A percentile compares a stretch with the other conserved stretches of the same genome.
Evolutionary conservation across 2,329 filamentous ascomycete genomes (phyloP).

Genomic region (Metarhizium brunneum): DNA sequence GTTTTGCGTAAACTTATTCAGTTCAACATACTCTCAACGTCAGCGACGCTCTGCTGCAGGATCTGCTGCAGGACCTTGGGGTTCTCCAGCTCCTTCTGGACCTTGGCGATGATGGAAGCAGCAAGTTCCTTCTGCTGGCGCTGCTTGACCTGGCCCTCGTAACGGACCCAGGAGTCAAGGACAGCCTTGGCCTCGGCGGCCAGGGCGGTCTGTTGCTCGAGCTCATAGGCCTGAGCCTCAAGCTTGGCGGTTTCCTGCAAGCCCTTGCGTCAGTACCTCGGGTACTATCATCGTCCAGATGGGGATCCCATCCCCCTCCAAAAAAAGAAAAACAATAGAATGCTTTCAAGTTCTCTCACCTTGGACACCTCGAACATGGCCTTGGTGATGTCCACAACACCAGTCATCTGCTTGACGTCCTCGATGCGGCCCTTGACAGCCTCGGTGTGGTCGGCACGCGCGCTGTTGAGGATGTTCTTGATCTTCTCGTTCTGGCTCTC

Average conservation of each 20-base stretch:
- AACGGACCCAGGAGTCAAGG: constrained; percentile 96
- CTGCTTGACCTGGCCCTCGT: constrained; percentile 97
- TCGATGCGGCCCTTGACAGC: constrained; percentile 92
- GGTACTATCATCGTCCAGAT: neutral
- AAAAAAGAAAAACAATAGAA: neutral
- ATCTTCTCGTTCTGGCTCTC: constrained; percentile 84
- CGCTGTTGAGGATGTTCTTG: constrained; percentile 88
- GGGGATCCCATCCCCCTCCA: no score
- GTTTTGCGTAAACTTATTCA: neutral
- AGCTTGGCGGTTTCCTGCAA: constrained; percentile 87
- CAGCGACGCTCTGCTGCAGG: constrained; percentile 88
- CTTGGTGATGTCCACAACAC: constrained; percentile 96
- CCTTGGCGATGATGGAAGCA: constrained; percentile 88
- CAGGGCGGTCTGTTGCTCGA: constrained; percentile 91
- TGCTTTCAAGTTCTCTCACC: constrained; percentile 41
- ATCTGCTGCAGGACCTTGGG: constrained; percentile 97
- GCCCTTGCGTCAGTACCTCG: neutral
- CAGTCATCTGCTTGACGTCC: constrained; percentile 87
- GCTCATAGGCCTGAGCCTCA: constrained; percentile 91
- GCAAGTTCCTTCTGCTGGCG: constrained; percentile 96
- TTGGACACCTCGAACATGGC: constrained; percentile 95
- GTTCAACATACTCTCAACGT: constrained; percentile 73
- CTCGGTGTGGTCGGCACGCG: constrained; percentile 87
- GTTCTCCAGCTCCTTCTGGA: constrained; percentile 97
- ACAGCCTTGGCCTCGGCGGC: constrained; percentile 90